A percentile compares a stretch with the other conserved stretches of the same genome.
Conservation (phyloP, 1,284 basidiomycete genomes). For the Ustilago loliicola region DNA sequence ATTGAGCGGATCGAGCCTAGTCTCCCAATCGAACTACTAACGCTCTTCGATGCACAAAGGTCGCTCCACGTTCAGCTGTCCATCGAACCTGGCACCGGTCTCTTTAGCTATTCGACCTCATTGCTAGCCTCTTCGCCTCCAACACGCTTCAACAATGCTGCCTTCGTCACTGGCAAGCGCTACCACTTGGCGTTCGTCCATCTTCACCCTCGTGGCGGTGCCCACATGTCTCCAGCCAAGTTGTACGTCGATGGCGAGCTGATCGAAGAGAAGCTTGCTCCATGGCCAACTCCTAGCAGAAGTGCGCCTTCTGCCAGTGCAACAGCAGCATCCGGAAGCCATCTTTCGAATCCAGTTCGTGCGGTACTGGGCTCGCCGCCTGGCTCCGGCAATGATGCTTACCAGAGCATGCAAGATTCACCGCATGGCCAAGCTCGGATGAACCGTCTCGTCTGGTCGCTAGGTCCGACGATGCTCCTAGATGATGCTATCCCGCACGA, state of each 20-base stretch:
- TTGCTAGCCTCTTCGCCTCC: constrained; percentile 16
- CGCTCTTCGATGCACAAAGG: constrained; percentile 55
- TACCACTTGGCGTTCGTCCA: constrained; percentile 62
- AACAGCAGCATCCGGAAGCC: constrained; percentile 3
- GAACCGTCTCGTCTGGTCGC: constrained; percentile 59
- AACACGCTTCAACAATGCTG: constrained; percentile 38
- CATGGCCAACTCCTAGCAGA: constrained; percentile 41
- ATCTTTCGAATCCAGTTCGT: constrained; percentile 31
- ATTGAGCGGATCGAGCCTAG: constrained; percentile 57
- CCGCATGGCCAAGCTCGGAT: background rate
- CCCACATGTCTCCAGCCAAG: constrained; percentile 48
- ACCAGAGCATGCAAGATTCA: background rate
- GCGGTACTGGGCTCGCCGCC: constrained; percentile 57
- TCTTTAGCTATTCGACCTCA: constrained; percentile 48
- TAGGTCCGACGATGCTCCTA: constrained; percentile 55
- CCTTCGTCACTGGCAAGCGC: constrained; percentile 30
- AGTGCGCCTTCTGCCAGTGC: constrained; percentile 5
- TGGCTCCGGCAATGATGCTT: background rate
- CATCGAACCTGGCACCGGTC: constrained; percentile 50
- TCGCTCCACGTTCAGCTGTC: constrained; percentile 43
- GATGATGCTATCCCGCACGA: constrained; percentile 58
- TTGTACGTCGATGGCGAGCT: constrained; percentile 61
- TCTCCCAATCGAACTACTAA: constrained; percentile 53
- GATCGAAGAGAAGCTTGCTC: constrained; percentile 50
- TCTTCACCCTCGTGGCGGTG: constrained; percentile 41